Evolutionary conservation across 768 basidiomycete genomes (phyloP), one percentile per base, ranked within the genome.

Genomic region (Trametopsis cervina): DNA sequence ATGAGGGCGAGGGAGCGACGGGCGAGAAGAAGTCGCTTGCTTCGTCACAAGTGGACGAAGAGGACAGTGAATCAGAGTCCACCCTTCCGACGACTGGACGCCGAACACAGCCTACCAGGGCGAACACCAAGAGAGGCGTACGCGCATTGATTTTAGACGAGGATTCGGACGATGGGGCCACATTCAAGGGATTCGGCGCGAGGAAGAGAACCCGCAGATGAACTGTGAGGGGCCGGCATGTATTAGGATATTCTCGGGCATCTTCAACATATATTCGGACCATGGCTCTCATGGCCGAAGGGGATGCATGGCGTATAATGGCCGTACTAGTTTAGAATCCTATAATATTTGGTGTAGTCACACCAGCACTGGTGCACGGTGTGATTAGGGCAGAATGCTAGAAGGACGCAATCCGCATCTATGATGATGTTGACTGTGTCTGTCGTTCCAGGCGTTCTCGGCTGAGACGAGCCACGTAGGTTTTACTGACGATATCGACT

Each of bases 401-500:
- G 20, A 18, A 22, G 15, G 20, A 23, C 6, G 6, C 40, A 42
- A 42, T 18, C 40, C 24, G 7, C n/a, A 21, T 4, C 6, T n/a
- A 26, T 17, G 33, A 12, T n/a, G 17, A 27, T 13, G 10, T 7
- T 25, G 4, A 10, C 36, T 18, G 40, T 4, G 26, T 42, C 25
- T 49, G 40, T 12, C 22, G 13, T 5, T 49, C 57, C 33, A 54
- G 42, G 3, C 79, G 68, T 62, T 85, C 81, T 57, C 68, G 76
- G 52, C 68, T 66, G 37, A 87, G 58, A 50, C 85, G 77, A 35
- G 69, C 60, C 23, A 75, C 68, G 63, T 90, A 90, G 15, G 83
- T 74, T 58, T 72, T 73, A 67, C 83, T 83, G 24, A 90, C 82
- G 40, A 88, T 77, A 62, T 83, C 85, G 69, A 90, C 88, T 91